phyloP scores from a whole-genome alignment of 805 yeast genomes.

The Saccharomycopsis sp. region DNA sequence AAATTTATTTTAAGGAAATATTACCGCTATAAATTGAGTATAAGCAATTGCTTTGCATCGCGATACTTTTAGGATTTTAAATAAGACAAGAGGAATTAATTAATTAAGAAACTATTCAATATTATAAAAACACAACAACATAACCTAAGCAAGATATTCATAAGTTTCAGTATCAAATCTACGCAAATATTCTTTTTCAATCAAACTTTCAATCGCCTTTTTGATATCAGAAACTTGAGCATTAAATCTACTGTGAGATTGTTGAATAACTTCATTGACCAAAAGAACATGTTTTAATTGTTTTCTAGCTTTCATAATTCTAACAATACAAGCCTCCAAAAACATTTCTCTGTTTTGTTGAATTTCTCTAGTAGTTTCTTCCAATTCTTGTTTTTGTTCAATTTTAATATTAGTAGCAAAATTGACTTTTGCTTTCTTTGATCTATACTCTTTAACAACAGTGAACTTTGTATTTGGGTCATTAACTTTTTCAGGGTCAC shows the following conservation, averaged over 20 bases:
- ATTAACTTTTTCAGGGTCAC: slow-evolving; percentile 42
- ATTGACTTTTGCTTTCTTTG: slow-evolving; percentile 75
- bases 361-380: slow-evolving; percentile 58
- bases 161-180: slow-evolving; percentile 66
- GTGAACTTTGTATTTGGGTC: slow-evolving; percentile 52
- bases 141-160: slow-evolving; percentile 41
- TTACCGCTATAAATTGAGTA: too few relatives aligned
- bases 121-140: too few relatives aligned
- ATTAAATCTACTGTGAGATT: slow-evolving; percentile 69
- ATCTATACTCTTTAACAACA: slow-evolving; percentile 71
- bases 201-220: slow-evolving; percentile 71
- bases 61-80: too few relatives aligned
- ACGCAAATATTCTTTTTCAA: slow-evolving; percentile 76
- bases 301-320: slow-evolving; percentile 94
- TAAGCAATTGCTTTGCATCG: too few relatives aligned
- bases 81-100: too few relatives aligned
- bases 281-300: slow-evolving; percentile 66
- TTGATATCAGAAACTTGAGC: slow-evolving; percentile 84
- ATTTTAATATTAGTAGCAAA: slow-evolving; percentile 50
- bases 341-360: slow-evolving; percentile 74
- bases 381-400: slow-evolving; percentile 57
- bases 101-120: too few relatives aligned
- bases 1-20: too few relatives aligned
- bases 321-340: slow-evolving; percentile 86
- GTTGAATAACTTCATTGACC: slow-evolving; percentile 81